A percentile compares a stretch with the other conserved stretches of the same genome.
phyloP scores from a whole-genome alignment of 371 early-diverging fungal species.

The Lichtheimia corymbifera region DNA sequence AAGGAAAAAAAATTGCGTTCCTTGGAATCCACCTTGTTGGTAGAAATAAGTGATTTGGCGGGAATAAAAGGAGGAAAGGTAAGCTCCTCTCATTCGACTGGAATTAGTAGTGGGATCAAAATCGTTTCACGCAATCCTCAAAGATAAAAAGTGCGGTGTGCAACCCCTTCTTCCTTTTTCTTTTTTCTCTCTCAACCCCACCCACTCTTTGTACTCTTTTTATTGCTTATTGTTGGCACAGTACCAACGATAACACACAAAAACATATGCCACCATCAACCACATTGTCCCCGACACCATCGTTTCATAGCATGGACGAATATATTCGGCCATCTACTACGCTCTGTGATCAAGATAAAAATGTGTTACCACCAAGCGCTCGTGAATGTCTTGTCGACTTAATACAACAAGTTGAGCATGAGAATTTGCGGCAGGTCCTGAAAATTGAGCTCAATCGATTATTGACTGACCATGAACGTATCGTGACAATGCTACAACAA shows the following conservation, averaged over 20 bases:
- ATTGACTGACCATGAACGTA: slow-evolving; percentile 31
- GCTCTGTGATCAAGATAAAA: slow-evolving; percentile 6
- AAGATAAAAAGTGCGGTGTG: background rate
- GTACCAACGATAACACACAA: slow-evolving; percentile 1
- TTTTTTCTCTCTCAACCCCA: slow-evolving; percentile 1
- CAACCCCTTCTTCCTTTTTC: background rate
- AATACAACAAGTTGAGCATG: slow-evolving; percentile 19
- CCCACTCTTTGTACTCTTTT: slow-evolving; percentile 4
- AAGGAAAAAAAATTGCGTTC: no score
- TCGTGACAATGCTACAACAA: slow-evolving; percentile 34
- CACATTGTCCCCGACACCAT: slow-evolving; percentile 1
- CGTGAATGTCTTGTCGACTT: slow-evolving; percentile 19
- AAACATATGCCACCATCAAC: slow-evolving; percentile 4
- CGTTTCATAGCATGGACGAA: slow-evolving; percentile 11
- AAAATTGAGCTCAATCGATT: slow-evolving; percentile 29
- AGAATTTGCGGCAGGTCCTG: slow-evolving; percentile 27
- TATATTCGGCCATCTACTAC: slow-evolving; percentile 10
- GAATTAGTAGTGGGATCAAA: no score
- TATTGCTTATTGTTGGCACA: background rate
- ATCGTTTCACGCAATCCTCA: no score
- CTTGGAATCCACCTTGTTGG: no score
- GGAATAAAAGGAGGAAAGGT: slow-evolving; percentile 6
- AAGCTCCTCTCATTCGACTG: no score
- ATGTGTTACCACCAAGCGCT: slow-evolving; percentile 10
- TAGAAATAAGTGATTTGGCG: slow-evolving; percentile 3